Conservation (phyloP, 148 eudicot genomes). For the Rhododendron molle region DNA sequence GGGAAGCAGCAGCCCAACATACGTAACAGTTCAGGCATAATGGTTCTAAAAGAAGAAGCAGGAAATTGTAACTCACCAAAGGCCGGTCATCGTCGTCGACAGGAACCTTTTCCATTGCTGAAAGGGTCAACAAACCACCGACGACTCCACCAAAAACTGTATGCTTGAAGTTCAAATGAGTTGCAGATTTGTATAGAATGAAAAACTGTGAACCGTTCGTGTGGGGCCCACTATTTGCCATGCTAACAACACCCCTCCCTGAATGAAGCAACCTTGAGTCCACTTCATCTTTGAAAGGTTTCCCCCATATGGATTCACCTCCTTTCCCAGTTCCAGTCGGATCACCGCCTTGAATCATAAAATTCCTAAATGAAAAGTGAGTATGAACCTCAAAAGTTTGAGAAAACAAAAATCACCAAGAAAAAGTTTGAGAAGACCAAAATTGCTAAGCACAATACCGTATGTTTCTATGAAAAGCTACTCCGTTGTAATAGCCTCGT, state of each 20-base stretch:
- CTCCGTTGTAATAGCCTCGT: slow-evolving; percentile 89
- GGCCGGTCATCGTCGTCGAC: slow-evolving; percentile 93
- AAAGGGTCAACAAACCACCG: slow-evolving; percentile 84
- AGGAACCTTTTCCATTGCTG: slow-evolving; percentile 88
- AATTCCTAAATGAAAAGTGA: slow-evolving; percentile 48
- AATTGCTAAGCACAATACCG: slow-evolving; percentile 36
- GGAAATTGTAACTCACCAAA: slow-evolving; percentile 49
- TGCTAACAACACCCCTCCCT: slow-evolving; percentile 97
- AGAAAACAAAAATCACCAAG: background rate
- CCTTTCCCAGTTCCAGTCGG: slow-evolving; percentile 99
- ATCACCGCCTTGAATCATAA: slow-evolving; percentile 99
- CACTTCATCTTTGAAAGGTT: slow-evolving; percentile 89
- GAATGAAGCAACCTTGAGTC: slow-evolving; percentile 90
- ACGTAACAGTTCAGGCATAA: background rate
- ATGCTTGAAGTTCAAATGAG: slow-evolving; percentile 87
- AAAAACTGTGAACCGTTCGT: slow-evolving; percentile 95
- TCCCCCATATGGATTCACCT: slow-evolving; percentile 97
- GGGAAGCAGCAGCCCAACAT: background rate
- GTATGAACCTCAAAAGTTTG: slow-evolving; percentile 7
- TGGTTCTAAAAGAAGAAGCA: slow-evolving; percentile 1
- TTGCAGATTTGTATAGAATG: slow-evolving; percentile 91
- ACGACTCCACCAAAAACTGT: slow-evolving; percentile 95
- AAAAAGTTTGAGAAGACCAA: background rate
- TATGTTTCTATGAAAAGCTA: slow-evolving; percentile 81
- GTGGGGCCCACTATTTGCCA: slow-evolving; percentile 98